Evolutionary conservation across 805 yeast species (phyloP).

Genomic region (Wickerhamomyces hampshirensis): DNA sequence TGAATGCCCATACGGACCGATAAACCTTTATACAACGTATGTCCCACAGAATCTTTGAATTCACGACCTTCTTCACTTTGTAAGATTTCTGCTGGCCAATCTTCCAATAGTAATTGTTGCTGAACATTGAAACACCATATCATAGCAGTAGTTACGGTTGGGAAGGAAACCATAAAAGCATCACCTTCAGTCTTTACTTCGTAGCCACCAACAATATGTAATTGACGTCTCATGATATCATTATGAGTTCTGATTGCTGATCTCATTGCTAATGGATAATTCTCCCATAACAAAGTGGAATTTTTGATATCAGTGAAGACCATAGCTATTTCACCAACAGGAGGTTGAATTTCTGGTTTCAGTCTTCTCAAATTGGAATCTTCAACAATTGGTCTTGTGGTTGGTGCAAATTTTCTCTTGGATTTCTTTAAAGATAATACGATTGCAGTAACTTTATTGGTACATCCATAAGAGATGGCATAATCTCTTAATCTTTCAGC

Average conservation of each 20-base stretch:
- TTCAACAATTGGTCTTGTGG: slow-evolving; percentile 51
- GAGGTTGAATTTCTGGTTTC: slow-evolving; percentile 90
- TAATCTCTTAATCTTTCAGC: slow-evolving; percentile 92
- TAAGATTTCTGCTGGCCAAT: slow-evolving; percentile 93
- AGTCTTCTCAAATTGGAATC: slow-evolving; percentile 79
- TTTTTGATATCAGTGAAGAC: slow-evolving; percentile 96
- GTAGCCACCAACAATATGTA: slow-evolving; percentile 92
- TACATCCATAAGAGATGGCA: slow-evolving; percentile 88
- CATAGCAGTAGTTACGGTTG: slow-evolving; percentile 84
- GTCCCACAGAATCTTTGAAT: slow-evolving; percentile 55
- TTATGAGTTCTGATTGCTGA: slow-evolving; percentile 95
- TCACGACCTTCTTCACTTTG: slow-evolving; percentile 82
- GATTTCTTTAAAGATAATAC: slow-evolving; percentile 65
- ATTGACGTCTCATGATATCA: slow-evolving; percentile 87
- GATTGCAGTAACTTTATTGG: slow-evolving; percentile 72
- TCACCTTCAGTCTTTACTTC: slow-evolving; percentile 99
- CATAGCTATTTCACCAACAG: slow-evolving; percentile 90
- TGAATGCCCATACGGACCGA: slow-evolving; percentile 98
- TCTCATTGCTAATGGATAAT: slow-evolving; percentile 90
- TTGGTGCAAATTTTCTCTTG: slow-evolving; percentile 27
- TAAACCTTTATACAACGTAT: slow-evolving; percentile 74
- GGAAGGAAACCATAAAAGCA: slow-evolving; percentile 96
- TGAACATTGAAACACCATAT: slow-evolving; percentile 95
- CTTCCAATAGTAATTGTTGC: slow-evolving; percentile 72
- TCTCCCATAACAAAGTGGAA: slow-evolving; percentile 91